Percentiles rank a stretch among this genome's conserved stretches.
phyloP scores from a whole-genome alignment of 306 rosid genomes.

The Vigna angularis region DNA sequence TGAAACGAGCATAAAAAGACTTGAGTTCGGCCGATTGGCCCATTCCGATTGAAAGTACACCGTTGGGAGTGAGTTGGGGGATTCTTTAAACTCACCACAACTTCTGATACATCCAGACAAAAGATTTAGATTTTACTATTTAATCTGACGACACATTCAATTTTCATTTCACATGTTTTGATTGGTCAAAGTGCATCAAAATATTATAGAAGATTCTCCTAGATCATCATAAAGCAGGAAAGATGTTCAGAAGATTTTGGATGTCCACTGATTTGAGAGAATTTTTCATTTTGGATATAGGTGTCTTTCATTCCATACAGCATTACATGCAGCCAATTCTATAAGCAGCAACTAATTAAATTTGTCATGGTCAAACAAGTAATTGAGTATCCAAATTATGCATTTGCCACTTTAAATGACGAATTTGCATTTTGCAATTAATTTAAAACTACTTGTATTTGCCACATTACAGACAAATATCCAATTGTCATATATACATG shows the following conservation, averaged over 20 bases:
- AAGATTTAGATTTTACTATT: neutral
- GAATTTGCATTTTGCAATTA: constrained; percentile 1
- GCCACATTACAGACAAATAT: constrained; percentile 37
- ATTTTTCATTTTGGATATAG: constrained; percentile 1
- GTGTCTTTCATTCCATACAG: neutral
- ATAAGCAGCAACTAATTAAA: constrained; percentile 30
- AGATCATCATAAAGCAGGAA: neutral
- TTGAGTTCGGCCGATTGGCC: neutral
- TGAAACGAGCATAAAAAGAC: neutral
- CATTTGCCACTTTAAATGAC: constrained; percentile 4
- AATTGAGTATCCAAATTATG: neutral
- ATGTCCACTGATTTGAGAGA: neutral
- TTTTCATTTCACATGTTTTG: neutral
- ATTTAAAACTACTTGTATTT: constrained; percentile 30
- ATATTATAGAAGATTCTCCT: neutral
- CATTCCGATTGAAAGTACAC: neutral
- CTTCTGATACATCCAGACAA: neutral
- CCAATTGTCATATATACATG: constrained; percentile 42
- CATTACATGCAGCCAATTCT: neutral
- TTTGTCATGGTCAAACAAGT: constrained; percentile 11
- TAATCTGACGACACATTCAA: neutral
- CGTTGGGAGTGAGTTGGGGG: neutral
- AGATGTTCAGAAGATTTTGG: neutral
- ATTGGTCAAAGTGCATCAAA: neutral
- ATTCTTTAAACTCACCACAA: neutral